Evolutionary conservation across 225 moss, liverwort and hornwort species (phyloP).

Genomic region (Antitrichia curtipendula): DNA sequence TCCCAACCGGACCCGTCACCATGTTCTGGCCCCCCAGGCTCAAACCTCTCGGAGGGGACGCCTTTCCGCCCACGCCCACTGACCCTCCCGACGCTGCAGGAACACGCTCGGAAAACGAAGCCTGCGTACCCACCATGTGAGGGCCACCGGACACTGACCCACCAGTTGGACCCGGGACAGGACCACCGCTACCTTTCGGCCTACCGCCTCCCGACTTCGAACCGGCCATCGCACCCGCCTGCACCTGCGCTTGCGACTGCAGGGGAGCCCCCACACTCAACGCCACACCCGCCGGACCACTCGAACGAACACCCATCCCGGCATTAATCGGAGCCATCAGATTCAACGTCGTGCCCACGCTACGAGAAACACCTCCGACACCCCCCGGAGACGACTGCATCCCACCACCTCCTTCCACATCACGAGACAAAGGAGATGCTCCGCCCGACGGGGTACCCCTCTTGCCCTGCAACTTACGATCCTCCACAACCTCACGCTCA

Average conservation of each 20-base stretch:
- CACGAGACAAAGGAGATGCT: conserved; percentile 14
- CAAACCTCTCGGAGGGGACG: conserved; percentile 19
- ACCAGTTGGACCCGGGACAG: neutral
- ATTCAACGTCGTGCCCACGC: conserved; percentile 42
- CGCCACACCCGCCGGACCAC: conserved; percentile 9
- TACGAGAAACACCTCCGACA: conserved; percentile 19
- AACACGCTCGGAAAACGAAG: conserved; percentile 41
- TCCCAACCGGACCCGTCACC: conserved; percentile 17
- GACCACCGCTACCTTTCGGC: conserved; percentile 11
- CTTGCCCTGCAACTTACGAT: conserved; percentile 42
- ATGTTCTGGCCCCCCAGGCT: conserved; percentile 29
- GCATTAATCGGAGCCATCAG: conserved; percentile 10
- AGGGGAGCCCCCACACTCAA: neutral
- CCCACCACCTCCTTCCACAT: conserved; percentile 27
- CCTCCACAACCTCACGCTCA: conserved; percentile 41
- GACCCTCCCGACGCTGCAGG: conserved; percentile 6
- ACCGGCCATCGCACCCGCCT: conserved; percentile 13
- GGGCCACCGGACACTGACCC: neutral
- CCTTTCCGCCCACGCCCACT: conserved; percentile 11
- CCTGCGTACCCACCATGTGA: neutral
- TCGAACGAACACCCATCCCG: conserved; percentile 27
- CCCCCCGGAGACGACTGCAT: conserved; percentile 14
- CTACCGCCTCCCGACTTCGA: conserved; percentile 26
- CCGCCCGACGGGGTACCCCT: conserved; percentile 5
- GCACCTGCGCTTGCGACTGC: neutral